These are phyloP conservation scores for Casaregolazyma lundiana DNA, from an alignment of 1,139 yeast genomes.

Conservation along the genomic window DNA sequence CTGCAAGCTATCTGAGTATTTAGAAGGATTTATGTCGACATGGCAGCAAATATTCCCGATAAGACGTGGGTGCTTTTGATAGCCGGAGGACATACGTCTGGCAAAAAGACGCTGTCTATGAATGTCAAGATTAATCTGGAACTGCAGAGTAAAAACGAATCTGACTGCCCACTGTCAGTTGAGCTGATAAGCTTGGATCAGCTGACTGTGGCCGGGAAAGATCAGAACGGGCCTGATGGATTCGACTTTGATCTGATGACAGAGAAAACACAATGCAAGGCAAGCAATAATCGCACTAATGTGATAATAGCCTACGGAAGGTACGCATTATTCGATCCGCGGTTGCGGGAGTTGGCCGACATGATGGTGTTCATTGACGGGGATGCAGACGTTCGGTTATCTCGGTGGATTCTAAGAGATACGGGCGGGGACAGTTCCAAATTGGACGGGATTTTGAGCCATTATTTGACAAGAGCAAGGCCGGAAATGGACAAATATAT, in stretches of 20 bases:
- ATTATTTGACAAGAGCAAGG: constrained; percentile 63
- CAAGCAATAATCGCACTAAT: neutral
- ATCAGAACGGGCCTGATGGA: constrained; percentile 28
- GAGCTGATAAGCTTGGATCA: constrained; percentile 9
- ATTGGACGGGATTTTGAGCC: constrained; percentile 50
- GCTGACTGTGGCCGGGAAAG: constrained; percentile 5
- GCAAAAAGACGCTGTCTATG: constrained; percentile 40
- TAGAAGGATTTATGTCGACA: too few species aligned
- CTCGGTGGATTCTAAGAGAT: constrained; percentile 55
- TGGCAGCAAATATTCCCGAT: neutral
- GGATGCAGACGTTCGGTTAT: constrained; percentile 78
- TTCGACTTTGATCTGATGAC: constrained; percentile 39
- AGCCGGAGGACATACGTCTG: constrained; percentile 77
- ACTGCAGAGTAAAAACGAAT: neutral
- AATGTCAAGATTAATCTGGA: constrained; percentile 15
- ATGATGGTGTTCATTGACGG: constrained; percentile 77
- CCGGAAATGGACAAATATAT: constrained; percentile 74
- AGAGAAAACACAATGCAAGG: constrained; percentile 20
- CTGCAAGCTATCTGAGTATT: too few species aligned
- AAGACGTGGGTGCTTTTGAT: constrained; percentile 45
- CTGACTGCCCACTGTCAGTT: constrained; percentile 12
- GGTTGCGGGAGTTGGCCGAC: constrained; percentile 53
- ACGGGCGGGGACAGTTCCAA: constrained; percentile 26
- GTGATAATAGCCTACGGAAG: constrained; percentile 68
- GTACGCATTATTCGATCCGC: constrained; percentile 68